phyloP scores from a whole-genome alignment of 768 basidiomycete genomes.

The Boletus sp. region DNA sequence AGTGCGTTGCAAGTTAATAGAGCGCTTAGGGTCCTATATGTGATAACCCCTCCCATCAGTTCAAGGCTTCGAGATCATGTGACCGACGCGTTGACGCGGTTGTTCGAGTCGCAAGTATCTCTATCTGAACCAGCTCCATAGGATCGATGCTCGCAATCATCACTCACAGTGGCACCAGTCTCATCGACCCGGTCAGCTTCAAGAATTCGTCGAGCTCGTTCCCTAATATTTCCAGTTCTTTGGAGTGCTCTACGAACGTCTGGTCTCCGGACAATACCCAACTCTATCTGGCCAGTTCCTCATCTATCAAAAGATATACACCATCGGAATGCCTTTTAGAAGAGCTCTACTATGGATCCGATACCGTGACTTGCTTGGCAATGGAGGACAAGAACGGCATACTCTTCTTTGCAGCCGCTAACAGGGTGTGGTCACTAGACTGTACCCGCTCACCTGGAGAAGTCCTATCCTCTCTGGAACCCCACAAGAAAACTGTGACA shows the following conservation, averaged over 20 bases:
- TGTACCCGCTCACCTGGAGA: slow-evolving; percentile 37
- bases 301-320: slow-evolving; percentile 54
- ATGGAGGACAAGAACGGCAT: slow-evolving; percentile 37
- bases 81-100: slow-evolving; percentile 26
- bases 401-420: slow-evolving; percentile 47
- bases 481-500: slow-evolving; percentile 50
- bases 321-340: slow-evolving; percentile 43
- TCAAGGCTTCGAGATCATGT: no score
- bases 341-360: slow-evolving; percentile 38
- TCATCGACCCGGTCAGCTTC: slow-evolving; percentile 47
- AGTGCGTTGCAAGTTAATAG: no score
- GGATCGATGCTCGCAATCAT: slow-evolving; percentile 53
- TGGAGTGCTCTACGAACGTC: slow-evolving; percentile 27
- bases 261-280: slow-evolving; percentile 60
- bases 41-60: no score
- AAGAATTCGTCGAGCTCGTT: slow-evolving; percentile 44
- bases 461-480: slow-evolving; percentile 47
- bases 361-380: slow-evolving; percentile 31
- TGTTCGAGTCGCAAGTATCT: slow-evolving; percentile 1
- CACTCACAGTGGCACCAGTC: slow-evolving; percentile 46
- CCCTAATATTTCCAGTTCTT: slow-evolving; percentile 36
- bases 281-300: slow-evolving; percentile 52
- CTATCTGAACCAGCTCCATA: neutral
- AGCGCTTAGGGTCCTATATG: no score
- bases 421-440: slow-evolving; percentile 53